Conservation (phyloP, 1,284 basidiomycete genomes). For the Pseudomicrostroma phylloplanum region DNA sequence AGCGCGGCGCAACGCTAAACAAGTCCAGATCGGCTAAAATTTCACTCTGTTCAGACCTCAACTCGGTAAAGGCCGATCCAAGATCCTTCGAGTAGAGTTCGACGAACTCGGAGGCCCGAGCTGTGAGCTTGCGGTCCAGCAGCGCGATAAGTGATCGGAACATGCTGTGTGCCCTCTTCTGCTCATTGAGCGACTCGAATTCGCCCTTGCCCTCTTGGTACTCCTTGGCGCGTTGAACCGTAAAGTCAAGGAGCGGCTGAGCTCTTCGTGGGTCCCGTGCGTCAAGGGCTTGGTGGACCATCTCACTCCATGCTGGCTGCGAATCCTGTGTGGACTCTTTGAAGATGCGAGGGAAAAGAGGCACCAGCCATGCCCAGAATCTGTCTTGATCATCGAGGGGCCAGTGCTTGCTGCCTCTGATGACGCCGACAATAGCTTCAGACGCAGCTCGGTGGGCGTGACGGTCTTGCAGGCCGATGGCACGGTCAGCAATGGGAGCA, state of each 20-base stretch:
- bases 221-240: slow-evolving; percentile 25
- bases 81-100: slow-evolving; percentile 42
- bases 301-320: slow-evolving; percentile 52
- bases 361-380: slow-evolving; percentile 75
- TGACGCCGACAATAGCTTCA: slow-evolving; percentile 72
- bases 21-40: slow-evolving; percentile 51
- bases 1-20: slow-evolving; percentile 61
- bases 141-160: slow-evolving; percentile 27
- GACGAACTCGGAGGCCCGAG: slow-evolving; percentile 33
- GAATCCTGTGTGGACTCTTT: slow-evolving; percentile 55
- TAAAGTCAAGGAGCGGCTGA: slow-evolving; percentile 65
- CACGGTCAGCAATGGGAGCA: slow-evolving; percentile 59
- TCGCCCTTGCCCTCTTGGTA: slow-evolving; percentile 29
- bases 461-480: slow-evolving; percentile 65
- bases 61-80: slow-evolving; percentile 49
- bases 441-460: slow-evolving; percentile 87
- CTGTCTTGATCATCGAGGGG: slow-evolving; percentile 58
- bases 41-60: slow-evolving; percentile 51
- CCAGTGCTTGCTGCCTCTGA: slow-evolving; percentile 85
- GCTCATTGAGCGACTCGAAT: slow-evolving; percentile 32
- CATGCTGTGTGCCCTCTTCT: slow-evolving; percentile 57
- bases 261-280: slow-evolving; percentile 81
- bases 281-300: slow-evolving; percentile 58
- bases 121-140: slow-evolving; percentile 28
- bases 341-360: slow-evolving; percentile 67